Evolutionary conservation across 2,329 filamentous ascomycete species (phyloP), one percentile per base, ranked within the genome.

Genomic region (Phialophora chinensis): DNA sequence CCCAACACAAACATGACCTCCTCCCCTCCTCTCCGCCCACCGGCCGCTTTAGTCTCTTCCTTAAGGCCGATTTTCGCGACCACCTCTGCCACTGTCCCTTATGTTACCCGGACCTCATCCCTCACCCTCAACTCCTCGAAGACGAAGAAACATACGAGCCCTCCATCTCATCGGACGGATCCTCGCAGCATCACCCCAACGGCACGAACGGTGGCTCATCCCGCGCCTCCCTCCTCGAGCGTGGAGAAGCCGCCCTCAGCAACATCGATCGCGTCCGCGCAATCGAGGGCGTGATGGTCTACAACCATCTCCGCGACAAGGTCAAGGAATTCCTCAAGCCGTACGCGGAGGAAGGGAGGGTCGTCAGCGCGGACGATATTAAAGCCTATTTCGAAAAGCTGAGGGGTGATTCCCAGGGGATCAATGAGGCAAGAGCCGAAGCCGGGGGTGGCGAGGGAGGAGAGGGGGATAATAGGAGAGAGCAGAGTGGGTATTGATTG

Each of bases 261-360:
- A 96, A 92, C 73, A 89, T 99, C 64, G 95, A 99, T 76, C 91
- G 95, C 1, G 94, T 98, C 7, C 86, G 90, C 14, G 95, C 95
- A 4, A 97, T 99, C 63, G 91, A 99, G 77, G 95, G 95, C 17
- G 94, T 96, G 54, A 97, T 98, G 93, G 94, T 93, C 0, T 99
- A 98, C 79, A 97, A 98, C 74, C 91, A 96, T 74, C 85, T 99
- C 67, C 95, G 96, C 75, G 93, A 98, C 75, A 93, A 94, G 76
- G 88, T 99, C n/a, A 97, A 94, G 82, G 89, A 90, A 0, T 98
- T 99, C 77, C 87, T 99, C 74, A 88, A 93, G 79, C 91, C 96
- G 52, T 99, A 97, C 77, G 95, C 95, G 0, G 92, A 97, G 76
- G 96, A 90, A 69, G 94, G 94, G 0, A 83, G 91, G 77, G 89